Conservation (phyloP, 202 grass and related monocot genomes). For the Digitaria exilis region DNA sequence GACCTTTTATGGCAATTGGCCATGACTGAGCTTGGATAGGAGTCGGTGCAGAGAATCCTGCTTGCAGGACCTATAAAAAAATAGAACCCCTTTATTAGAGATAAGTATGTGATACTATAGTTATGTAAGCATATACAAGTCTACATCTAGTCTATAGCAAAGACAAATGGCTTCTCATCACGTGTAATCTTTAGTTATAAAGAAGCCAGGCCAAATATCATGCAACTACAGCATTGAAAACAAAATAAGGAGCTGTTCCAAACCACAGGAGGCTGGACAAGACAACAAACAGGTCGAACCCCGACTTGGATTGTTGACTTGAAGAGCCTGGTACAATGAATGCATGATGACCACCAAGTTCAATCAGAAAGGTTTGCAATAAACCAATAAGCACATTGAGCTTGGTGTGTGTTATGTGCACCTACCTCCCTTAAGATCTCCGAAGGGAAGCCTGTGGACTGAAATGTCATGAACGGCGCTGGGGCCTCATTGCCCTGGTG, state of each 20-base stretch:
- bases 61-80: slow-evolving; percentile 60
- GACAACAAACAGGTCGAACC: slow-evolving; percentile 50
- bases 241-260: slow-evolving; percentile 26
- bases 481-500: slow-evolving; percentile 64
- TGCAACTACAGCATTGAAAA: neutral
- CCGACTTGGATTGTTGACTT: slow-evolving; percentile 46
- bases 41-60: slow-evolving; percentile 72
- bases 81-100: slow-evolving; percentile 17
- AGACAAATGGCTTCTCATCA: slow-evolving; percentile 5
- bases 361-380: neutral
- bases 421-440: slow-evolving; percentile 83
- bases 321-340: slow-evolving; percentile 34
- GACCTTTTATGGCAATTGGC: slow-evolving; percentile 77
- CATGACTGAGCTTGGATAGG: slow-evolving; percentile 97
- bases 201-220: slow-evolving; percentile 2
- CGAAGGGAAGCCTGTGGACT: slow-evolving; percentile 64
- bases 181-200: slow-evolving; percentile 5
- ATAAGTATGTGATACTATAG: neutral
- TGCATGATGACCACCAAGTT: slow-evolving; percentile 16
- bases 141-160: slow-evolving; percentile 3
- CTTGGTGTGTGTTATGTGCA: neutral
- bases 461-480: slow-evolving; percentile 67
- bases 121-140: neutral
- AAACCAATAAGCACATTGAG: neutral
- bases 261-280: slow-evolving; percentile 41